Percentiles rank a stretch among this genome's conserved stretches.
Evolutionary conservation across 179 eudicot genomes (phyloP).

Genomic region (Patellifolia procumbens): DNA sequence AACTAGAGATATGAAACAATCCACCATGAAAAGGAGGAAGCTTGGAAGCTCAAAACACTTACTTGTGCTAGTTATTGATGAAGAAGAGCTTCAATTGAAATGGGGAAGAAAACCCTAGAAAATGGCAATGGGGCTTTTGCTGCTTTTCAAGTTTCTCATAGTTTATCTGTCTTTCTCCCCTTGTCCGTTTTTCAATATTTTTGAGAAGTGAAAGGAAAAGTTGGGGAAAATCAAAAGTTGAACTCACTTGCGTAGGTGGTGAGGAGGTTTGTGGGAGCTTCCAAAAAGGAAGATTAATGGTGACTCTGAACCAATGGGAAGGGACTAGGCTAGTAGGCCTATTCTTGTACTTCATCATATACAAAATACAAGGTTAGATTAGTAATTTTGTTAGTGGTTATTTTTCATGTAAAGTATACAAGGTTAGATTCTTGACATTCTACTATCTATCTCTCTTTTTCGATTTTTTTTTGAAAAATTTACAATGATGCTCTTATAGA

Average conservation of each 20-base stretch:
- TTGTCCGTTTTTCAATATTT: neutral
- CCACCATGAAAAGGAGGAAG: conserved; percentile 21
- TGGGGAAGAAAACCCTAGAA: conserved; percentile 26
- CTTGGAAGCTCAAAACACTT: conserved; percentile 15
- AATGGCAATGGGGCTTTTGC: neutral
- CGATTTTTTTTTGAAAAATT: too few relatives aligned
- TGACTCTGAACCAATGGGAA: conserved; percentile 9
- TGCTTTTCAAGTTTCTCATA: conserved; percentile 20
- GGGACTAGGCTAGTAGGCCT: neutral
- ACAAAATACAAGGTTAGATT: neutral
- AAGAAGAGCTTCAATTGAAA: conserved; percentile 11
- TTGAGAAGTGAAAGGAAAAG: conserved; percentile 7
- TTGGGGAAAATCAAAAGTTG: conserved; percentile 26
- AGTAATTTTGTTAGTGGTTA: neutral
- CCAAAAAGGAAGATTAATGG: conserved; percentile 25
- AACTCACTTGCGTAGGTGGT: conserved; percentile 10
- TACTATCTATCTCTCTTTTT: too few relatives aligned
- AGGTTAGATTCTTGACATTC: too few relatives aligned
- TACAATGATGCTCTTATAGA: too few relatives aligned
- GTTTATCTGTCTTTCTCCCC: neutral
- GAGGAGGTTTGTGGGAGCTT: conserved; percentile 20
- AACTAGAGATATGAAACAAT: neutral
- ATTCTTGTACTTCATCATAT: conserved; percentile 2
- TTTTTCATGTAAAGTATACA: too few relatives aligned
- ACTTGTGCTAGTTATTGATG: conserved; percentile 1